These are phyloP conservation scores for Citrus trifoliata DNA, from an alignment of 345 rosid species.

Conservation along the genomic window DNA sequence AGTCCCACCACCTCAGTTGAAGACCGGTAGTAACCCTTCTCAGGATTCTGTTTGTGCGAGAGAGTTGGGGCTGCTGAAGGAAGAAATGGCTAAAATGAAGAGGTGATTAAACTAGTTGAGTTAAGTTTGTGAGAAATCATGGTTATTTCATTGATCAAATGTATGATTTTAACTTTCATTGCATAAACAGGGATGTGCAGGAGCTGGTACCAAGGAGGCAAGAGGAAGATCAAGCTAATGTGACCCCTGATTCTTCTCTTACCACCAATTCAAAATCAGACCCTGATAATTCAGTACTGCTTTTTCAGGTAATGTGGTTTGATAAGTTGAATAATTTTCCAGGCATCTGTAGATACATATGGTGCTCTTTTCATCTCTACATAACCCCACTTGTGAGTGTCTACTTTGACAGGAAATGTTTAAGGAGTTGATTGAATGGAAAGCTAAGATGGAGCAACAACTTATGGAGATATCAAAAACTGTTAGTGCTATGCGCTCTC, in stretches of 20 bases:
- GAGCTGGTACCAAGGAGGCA: slow-evolving; percentile 46
- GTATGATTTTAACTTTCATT: slow-evolving; percentile 10
- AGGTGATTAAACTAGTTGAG: slow-evolving; percentile 35
- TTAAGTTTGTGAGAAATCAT: background rate
- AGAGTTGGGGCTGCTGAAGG: slow-evolving; percentile 50
- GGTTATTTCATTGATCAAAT: slow-evolving; percentile 2
- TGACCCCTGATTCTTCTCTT: slow-evolving; percentile 65
- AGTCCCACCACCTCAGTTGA: slow-evolving; percentile 32
- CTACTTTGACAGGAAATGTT: slow-evolving; percentile 51
- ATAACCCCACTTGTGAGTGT: background rate
- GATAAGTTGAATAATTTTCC: background rate
- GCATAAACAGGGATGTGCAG: slow-evolving; percentile 47
- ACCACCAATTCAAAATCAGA: slow-evolving; percentile 53
- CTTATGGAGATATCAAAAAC: slow-evolving; percentile 55
- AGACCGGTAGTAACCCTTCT: slow-evolving; percentile 38
- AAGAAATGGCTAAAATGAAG: slow-evolving; percentile 52
- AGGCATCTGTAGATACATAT: background rate
- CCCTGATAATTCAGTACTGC: slow-evolving; percentile 38
- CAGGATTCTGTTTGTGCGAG: slow-evolving; percentile 37
- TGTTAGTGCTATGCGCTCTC: slow-evolving; percentile 49
- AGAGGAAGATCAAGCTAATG: slow-evolving; percentile 49
- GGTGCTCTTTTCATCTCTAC: background rate
- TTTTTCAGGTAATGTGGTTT: slow-evolving; percentile 55
- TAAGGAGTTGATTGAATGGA: slow-evolving; percentile 78
- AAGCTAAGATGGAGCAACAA: slow-evolving; percentile 74